Percentiles rank a stretch among this genome's conserved stretches.
These are phyloP conservation scores for Pythium guiyangense DNA, from an alignment of 352 stramenopile genomes.

Conservation along the genomic window DNA sequence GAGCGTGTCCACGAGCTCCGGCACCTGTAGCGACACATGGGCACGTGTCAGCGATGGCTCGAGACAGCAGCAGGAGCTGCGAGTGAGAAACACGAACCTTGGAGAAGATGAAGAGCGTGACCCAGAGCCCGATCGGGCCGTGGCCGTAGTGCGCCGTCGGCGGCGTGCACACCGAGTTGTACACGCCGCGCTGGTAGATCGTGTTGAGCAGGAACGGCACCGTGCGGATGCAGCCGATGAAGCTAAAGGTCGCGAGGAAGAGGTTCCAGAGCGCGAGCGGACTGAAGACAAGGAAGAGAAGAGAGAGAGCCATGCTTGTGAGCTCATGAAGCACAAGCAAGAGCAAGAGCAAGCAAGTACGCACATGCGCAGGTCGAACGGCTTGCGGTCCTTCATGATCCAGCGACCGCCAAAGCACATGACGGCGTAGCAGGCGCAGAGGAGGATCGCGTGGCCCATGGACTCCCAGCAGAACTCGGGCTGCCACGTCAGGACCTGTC, in stretches of 20 bases:
- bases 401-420: constrained; percentile 74
- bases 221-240: constrained; percentile 67
- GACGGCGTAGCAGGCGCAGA: constrained; percentile 66
- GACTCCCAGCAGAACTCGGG: constrained; percentile 64
- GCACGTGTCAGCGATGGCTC: background rate
- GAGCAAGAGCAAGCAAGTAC: background rate
- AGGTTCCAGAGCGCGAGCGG: constrained; percentile 82
- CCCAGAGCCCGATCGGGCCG: constrained; percentile 67
- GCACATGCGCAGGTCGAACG: constrained; percentile 78
- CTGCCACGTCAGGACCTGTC: constrained; percentile 61
- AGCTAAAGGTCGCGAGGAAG: constrained; percentile 66
- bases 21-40: constrained; percentile 26
- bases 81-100: constrained; percentile 36
- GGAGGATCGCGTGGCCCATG: constrained; percentile 43
- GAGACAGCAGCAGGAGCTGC: background rate
- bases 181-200: constrained; percentile 69
- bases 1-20: constrained; percentile 94
- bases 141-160: constrained; percentile 66
- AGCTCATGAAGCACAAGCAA: background rate
- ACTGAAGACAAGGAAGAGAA: constrained; percentile 17
- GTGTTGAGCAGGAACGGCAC: constrained; percentile 83
- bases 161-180: constrained; percentile 78
- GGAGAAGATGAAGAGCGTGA: constrained; percentile 87
- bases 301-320: no score
- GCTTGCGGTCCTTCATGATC: constrained; percentile 74